Evolutionary conservation across 345 rosid species (phyloP), one percentile per base, ranked within the genome.

Genomic region (Rhizophora mangle): DNA sequence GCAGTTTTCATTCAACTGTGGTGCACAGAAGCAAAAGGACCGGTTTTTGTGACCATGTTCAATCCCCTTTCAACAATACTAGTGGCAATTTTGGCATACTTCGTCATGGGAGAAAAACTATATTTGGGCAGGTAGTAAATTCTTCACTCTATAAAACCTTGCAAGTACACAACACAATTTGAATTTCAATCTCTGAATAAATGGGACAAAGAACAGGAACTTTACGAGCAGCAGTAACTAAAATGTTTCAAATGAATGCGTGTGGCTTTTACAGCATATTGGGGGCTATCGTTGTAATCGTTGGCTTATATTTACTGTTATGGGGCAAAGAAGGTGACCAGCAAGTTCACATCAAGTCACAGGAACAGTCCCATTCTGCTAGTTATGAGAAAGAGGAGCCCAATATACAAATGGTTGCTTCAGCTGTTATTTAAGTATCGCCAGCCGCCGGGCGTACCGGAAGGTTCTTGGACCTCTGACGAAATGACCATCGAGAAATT

Each of bases 271-370:
- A 53, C 88, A 86, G 96, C 82, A 68, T 84, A 62, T 0, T 87
- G 29, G 92, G 96, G 24, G 89, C 81, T 54, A 67, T 67, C 32
- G 58, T 80, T 64, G 89, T 83, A 36, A 83, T 87, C 16, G 6
- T 71, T 49, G 96, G 90, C 51, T 62, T 89, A 32, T 89, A 89
- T 74, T 47, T 87, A 72, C 82, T 89, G 69, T 65, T 85, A 16
- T 87, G 92, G 92, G 96, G 92, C n/a, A 89, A 87, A 80, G 90
- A 84, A 53, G 81, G 61, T 9, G 87, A 81, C 26, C 60, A 49
- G 43, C 61, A 68, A 43, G 63, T 15, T 72, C 63, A 55, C 27
- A 15, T 51, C 10, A 63, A 74, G 64, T 59, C 72, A 30, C 60
- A 65, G 37, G 81, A 69, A 66, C 74, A 75, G 37, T 58, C 69